Conservation (phyloP, 73 alveolate species). For the Paramecium pentaurelia region DNA sequence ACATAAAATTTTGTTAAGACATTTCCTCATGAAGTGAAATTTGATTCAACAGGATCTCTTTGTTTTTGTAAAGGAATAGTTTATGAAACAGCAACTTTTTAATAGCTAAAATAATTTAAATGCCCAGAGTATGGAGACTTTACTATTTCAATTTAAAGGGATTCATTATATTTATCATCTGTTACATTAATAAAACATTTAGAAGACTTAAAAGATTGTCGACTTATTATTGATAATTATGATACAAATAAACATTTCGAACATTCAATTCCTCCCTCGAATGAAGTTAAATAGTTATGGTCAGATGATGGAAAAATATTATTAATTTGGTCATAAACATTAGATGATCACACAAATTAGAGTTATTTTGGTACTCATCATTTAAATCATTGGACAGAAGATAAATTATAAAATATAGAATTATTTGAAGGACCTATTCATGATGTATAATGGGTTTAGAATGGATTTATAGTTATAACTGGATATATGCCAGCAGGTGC, state of each 20-base stretch:
- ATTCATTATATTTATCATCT: neutral
- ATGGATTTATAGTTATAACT: neutral
- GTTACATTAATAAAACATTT: neutral
- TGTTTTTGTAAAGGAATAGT: neutral
- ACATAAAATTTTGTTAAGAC: neutral
- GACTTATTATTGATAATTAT: neutral
- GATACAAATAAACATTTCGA: neutral
- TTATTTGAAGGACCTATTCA: constrained; percentile 16
- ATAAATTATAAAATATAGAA: neutral
- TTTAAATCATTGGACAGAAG: neutral
- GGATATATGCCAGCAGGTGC: constrained; percentile 47
- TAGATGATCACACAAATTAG: neutral
- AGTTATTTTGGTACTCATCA: constrained; percentile 20
- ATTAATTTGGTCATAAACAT: neutral
- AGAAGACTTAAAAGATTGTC: neutral
- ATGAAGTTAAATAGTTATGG: constrained; percentile 37
- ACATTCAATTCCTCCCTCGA: neutral
- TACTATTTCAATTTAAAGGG: neutral
- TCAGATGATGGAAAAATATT: constrained; percentile 2
- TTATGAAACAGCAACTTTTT: constrained; percentile 9
- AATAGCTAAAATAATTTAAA: neutral
- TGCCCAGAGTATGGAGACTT: neutral
- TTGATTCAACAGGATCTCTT: constrained; percentile 27
- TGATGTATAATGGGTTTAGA: constrained; percentile 15
- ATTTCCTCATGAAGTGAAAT: neutral